These are phyloP conservation scores for Mallotus repandus DNA, from an alignment of 441 rosid genomes.

Conservation along the genomic window DNA sequence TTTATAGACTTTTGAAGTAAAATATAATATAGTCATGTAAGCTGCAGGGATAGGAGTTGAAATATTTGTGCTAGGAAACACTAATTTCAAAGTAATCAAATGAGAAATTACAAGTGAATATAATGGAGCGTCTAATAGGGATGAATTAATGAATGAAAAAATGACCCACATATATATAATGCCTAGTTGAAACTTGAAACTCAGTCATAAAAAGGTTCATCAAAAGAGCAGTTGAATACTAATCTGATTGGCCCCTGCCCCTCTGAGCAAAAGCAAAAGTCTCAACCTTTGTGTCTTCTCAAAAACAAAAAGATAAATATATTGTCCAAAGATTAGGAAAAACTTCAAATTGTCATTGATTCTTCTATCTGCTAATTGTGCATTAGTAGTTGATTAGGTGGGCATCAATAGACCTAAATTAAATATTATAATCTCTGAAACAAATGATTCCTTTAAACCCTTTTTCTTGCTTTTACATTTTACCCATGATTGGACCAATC, in stretches of 20 bases:
- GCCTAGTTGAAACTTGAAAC: slow-evolving; percentile 21
- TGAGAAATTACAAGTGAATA: slow-evolving; percentile 16
- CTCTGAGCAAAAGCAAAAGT: neutral
- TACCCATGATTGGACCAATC: slow-evolving; percentile 8
- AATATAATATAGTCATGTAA: too few species aligned
- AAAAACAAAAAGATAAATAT: neutral
- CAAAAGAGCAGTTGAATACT: slow-evolving; percentile 18
- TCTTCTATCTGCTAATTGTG: neutral
- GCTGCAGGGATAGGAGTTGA: too few species aligned
- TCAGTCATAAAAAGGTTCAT: neutral
- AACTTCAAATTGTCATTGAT: neutral
- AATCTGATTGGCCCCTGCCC: slow-evolving; percentile 1
- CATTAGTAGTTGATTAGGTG: neutral
- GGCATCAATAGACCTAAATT: neutral
- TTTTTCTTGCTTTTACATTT: slow-evolving; percentile 6
- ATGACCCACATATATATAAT: slow-evolving; percentile 25
- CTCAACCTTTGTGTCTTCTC: neutral
- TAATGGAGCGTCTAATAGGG: slow-evolving; percentile 16
- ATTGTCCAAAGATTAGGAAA: too few species aligned
- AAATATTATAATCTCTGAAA: neutral
- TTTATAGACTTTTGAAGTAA: too few species aligned
- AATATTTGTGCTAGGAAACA: too few species aligned
- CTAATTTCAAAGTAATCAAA: too few species aligned
- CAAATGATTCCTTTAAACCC: neutral
- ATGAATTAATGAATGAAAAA: neutral